Base-by-base conservation (phyloP, 768 basidiomycete species). In the Imleria badia region DNA sequence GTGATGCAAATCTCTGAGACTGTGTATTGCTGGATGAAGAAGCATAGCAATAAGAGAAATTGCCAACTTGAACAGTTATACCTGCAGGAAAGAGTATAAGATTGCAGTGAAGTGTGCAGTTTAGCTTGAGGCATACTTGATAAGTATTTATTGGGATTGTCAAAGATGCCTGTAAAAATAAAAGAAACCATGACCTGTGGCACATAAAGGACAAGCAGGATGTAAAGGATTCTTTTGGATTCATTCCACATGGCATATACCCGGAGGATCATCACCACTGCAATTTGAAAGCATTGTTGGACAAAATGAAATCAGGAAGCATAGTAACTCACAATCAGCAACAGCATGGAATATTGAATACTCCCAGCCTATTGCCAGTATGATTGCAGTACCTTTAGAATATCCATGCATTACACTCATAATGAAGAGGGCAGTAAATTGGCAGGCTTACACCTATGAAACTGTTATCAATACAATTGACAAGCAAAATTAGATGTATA, bases 211-310 rank as follows among this genome's bases (percentile, higher is more conserved):
- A 31, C n/a, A 13, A 55, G n/a, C 6, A 62, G 53, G 38, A 45
- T 2, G 8, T 3, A 42, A 13, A 62, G 47, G 1, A 62, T 41
- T 10, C 29, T 12, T 33, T 35, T 62, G 14, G 53, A 62, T n/a
- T 23, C 53, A 15, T 23, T 40, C 50, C 54, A 61, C 48, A 61
- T 50, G 36, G 59, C 43, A 48, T 60, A 60, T 1, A 61, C 59
- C 0, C 59, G 45, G 7, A 62, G 26, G 23, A 62, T 39, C 60
- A 62, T 62, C 14, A 61, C 17, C 5, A 61, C 60, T 62, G 3
- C 10, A 39, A 33, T 19, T 14, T 26, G 3, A 30, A 34, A 20
- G 12, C 9, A 45, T 26, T 12, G 11, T 20, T 6, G 26, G n/a
- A 5, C 9, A 17, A 19, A 10, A 22, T 6, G 1, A 14, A 31